A percentile compares a stretch with the other conserved stretches of the same genome.
phyloP scores from a whole-genome alignment of 306 rosid species.

The Rubus idaeus region DNA sequence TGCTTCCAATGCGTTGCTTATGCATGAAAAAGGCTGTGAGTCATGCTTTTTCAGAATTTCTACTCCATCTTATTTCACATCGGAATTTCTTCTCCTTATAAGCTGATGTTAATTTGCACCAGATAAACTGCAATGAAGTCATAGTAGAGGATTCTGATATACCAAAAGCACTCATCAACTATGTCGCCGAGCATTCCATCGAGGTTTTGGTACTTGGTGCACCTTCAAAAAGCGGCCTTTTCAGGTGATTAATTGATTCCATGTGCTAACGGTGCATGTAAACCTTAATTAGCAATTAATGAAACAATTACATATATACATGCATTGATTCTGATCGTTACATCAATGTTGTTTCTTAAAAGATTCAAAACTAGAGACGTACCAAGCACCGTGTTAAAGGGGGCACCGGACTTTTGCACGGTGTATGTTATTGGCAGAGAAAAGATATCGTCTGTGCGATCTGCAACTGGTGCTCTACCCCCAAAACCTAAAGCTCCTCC shows the following conservation, averaged over 20 bases:
- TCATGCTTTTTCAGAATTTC: background rate
- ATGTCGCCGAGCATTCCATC: constrained; percentile 29
- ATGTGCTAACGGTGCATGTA: background rate
- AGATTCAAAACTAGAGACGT: constrained; percentile 57
- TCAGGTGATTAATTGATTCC: constrained; percentile 36
- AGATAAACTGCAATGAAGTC: constrained; percentile 64
- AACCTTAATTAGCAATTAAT: background rate
- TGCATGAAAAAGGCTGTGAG: constrained; percentile 64
- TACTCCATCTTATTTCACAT: background rate
- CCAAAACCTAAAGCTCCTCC: background rate
- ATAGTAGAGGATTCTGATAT: constrained; percentile 52
- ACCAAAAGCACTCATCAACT: constrained; percentile 49
- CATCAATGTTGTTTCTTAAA: constrained; percentile 23
- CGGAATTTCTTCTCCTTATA: background rate
- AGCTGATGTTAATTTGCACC: constrained; percentile 2
- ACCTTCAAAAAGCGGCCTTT: constrained; percentile 53
- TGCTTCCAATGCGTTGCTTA: constrained; percentile 62
- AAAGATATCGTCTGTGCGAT: constrained; percentile 43
- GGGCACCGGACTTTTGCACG: constrained; percentile 66
- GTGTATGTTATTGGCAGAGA: constrained; percentile 65
- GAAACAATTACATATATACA: background rate
- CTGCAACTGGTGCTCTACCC: constrained; percentile 31
- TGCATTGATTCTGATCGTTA: background rate
- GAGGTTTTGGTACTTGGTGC: constrained; percentile 70
- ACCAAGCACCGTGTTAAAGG: constrained; percentile 56